Evolutionary conservation across 2,329 filamentous ascomycete species (phyloP), one percentile per base, ranked within the genome.

Genomic region (Elsinoe fawcettii): DNA sequence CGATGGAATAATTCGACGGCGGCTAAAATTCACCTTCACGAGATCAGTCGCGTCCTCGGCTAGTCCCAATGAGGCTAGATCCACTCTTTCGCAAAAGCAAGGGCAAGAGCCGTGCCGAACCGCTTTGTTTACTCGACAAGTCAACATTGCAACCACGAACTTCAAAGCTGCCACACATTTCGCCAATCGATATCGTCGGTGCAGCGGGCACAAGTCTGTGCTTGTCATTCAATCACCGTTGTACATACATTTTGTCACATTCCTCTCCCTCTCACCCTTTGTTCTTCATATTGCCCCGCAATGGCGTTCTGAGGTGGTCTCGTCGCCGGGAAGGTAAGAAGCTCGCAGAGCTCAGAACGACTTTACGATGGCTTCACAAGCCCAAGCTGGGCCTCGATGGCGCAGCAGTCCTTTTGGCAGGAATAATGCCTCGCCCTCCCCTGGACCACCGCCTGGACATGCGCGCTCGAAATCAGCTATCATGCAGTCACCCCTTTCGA

Each of bases 351-450:
- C 11, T 22, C 16, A 16, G 23, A 36, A 25, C 54, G 30, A 56
- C 41, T 32, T 23, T 27, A 36, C 23, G 62, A 83, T 82, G 78
- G 76, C 77, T 67, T 75, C 74, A 57, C 79, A 79, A 70, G 75
- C 80, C 61, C 75, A 79, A 65, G 82, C 78, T 70, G 81, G 82
- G 71, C 82, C 85, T 64, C 81, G 86, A 69, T 88, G 85, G 76
- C 85, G 90, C 66, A 87, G 84, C 69, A 92, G 89, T 73, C 87
- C 88, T 14, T 95, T 96, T 69, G 78, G 80, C 60, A 82, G 89
- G 67, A 36, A 55, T 57, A 83, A 72, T 63, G 76, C 79, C 44
- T 86, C 87, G 14, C 79, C 85, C 20, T 87, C 88, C 30, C 80
- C 86, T 41, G 79, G 75, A 51, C 78, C 83, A 34, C 74, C 70